phyloP scores from a whole-genome alignment of 2,329 filamentous ascomycete species.

The Cordyceps cateniannulata region DNA sequence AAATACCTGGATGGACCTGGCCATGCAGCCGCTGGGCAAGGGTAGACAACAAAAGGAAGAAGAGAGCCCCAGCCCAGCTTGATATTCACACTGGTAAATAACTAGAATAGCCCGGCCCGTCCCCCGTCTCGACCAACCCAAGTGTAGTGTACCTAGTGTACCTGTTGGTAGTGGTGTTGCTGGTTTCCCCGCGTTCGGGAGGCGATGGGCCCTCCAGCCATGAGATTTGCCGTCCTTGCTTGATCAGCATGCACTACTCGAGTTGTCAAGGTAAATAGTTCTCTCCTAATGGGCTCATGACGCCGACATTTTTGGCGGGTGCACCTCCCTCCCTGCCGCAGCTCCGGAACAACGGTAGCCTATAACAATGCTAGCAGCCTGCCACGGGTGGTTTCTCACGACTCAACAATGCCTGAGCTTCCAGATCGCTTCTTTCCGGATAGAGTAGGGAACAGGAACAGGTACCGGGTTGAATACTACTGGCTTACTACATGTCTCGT shows the following conservation, averaged over 20 bases:
- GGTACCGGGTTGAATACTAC: neutral
- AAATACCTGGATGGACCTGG: neutral
- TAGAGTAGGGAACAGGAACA: too few relatives aligned
- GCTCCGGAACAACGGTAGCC: neutral
- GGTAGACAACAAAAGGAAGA: neutral
- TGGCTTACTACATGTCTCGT: slow-evolving; percentile 8
- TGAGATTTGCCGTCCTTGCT: neutral
- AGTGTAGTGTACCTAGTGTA: neutral
- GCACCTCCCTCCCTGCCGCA: neutral
- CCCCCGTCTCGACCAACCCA: neutral
- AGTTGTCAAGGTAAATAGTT: too few relatives aligned
- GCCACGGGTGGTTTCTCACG: neutral
- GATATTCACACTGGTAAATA: neutral
- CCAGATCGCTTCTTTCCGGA: neutral
- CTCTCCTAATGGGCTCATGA: neutral
- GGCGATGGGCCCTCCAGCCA: neutral
- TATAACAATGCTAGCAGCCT: neutral
- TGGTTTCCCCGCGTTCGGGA: neutral
- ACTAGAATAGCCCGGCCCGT: neutral
- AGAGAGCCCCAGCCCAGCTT: neutral
- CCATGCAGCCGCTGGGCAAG: neutral
- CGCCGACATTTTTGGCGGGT: neutral
- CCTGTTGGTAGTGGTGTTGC: neutral
- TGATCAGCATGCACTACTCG: too few relatives aligned
- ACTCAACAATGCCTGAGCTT: neutral